Conservation (phyloP, 352 stramenopile species). For the Phytophthora vignae region DNA sequence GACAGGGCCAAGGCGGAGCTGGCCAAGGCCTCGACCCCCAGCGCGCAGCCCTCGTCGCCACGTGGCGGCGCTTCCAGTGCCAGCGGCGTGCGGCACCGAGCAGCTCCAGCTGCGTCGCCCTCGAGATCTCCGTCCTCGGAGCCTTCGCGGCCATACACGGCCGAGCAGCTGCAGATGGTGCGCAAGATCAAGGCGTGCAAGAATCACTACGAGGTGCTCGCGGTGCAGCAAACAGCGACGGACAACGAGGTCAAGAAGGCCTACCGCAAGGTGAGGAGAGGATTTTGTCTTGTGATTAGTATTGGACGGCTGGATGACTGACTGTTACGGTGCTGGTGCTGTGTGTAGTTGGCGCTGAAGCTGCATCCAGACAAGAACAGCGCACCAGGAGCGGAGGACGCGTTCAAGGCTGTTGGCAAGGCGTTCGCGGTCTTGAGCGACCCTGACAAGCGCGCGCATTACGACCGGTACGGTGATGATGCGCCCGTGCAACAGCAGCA, state of each 20-base stretch:
- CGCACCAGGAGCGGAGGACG: constrained; percentile 95
- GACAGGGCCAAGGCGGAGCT: constrained; percentile 76
- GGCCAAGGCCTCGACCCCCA: constrained; percentile 43
- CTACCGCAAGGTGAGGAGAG: constrained; percentile 83
- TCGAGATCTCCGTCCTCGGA: constrained; percentile 45
- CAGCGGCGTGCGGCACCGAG: constrained; percentile 42
- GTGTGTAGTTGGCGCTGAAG: constrained; percentile 84
- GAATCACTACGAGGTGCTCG: constrained; percentile 91
- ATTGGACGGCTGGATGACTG: not conserved
- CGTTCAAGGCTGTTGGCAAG: constrained; percentile 96
- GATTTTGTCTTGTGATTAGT: constrained; percentile 1
- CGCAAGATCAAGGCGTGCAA: constrained; percentile 90
- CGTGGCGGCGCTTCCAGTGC: constrained; percentile 26
- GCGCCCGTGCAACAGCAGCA: constrained; percentile 50
- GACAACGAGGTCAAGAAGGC: constrained; percentile 93
- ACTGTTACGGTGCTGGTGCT: constrained; percentile 12
- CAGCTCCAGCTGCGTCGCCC: constrained; percentile 23
- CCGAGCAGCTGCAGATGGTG: constrained; percentile 85
- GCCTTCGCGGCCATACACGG: constrained; percentile 70
- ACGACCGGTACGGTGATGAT: constrained; percentile 82
- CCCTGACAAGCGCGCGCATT: constrained; percentile 88
- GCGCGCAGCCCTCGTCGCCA: constrained; percentile 40
- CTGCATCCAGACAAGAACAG: constrained; percentile 96
- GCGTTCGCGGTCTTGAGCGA: constrained; percentile 95
- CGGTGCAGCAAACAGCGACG: constrained; percentile 71